Evolutionary conservation across 306 rosid species (phyloP).

Genomic region (Arachis hypogaea): DNA sequence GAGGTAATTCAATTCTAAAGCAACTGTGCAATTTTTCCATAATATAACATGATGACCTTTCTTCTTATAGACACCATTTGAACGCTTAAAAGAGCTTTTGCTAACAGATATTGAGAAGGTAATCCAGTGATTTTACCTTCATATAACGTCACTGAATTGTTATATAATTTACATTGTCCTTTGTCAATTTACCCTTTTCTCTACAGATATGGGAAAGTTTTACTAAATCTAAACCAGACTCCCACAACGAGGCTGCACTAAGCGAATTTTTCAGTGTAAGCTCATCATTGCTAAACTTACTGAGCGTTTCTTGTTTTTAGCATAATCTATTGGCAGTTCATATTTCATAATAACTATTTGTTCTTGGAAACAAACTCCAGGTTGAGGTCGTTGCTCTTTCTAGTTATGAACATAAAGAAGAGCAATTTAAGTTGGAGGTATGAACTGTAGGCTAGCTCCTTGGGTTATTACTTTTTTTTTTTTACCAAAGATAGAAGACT

Average conservation of each 20-base stretch:
- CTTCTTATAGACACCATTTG: too few relatives aligned
- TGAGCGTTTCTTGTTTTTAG: too few relatives aligned
- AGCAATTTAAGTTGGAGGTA: too few relatives aligned
- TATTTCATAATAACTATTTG: too few relatives aligned
- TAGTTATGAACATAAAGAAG: too few relatives aligned
- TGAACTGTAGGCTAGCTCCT: too few relatives aligned
- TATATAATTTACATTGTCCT: not conserved
- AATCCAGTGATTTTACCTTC: not conserved
- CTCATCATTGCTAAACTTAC: not conserved
- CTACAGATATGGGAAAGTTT: not conserved
- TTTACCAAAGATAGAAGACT: too few relatives aligned
- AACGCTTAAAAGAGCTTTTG: not conserved
- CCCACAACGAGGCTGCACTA: not conserved
- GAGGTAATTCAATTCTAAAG: too few relatives aligned
- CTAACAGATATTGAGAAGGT: not conserved
- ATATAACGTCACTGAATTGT: not conserved
- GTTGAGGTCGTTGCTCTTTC: too few relatives aligned
- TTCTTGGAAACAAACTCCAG: not conserved
- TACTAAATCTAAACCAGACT: not conserved
- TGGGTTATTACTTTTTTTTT: too few relatives aligned
- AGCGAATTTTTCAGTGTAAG: not conserved
- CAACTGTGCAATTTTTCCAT: too few relatives aligned
- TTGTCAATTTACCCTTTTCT: not conserved
- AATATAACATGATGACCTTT: not conserved
- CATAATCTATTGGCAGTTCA: not conserved